phyloP scores from a whole-genome alignment of 2,329 filamentous ascomycete species.

The Trichoderma aggressivum region DNA sequence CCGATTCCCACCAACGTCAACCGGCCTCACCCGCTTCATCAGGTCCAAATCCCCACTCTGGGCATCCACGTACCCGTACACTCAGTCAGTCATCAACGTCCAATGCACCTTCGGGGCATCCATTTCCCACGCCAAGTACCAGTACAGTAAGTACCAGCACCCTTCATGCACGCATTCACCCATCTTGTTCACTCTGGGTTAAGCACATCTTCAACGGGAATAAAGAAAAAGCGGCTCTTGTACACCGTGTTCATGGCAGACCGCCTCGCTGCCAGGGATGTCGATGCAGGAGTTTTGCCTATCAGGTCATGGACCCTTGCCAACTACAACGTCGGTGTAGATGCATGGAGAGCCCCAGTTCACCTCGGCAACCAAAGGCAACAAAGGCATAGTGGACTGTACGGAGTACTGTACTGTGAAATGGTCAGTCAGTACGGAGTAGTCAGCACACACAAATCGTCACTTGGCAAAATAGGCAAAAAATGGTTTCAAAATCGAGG shows the following conservation, averaged over 20 bases:
- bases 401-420: not conserved
- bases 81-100: not conserved
- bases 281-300: conserved; percentile 1
- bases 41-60: not conserved
- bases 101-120: not conserved
- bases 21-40: not conserved
- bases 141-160: not conserved
- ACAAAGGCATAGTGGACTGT: not conserved
- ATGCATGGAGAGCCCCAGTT: not conserved
- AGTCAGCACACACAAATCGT: not conserved
- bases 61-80: not conserved
- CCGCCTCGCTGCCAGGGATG: conserved; percentile 13
- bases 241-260: conserved; percentile 11
- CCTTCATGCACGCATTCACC: not conserved
- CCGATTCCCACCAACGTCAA: not conserved
- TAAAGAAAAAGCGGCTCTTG: not conserved
- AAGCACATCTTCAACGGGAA: not conserved
- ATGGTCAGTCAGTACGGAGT: not conserved
- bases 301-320: not conserved
- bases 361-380: not conserved
- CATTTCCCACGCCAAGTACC: not conserved
- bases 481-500: not conserved
- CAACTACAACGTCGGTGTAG: conserved; percentile 13
- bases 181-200: not conserved
- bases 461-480: not conserved